These are phyloP conservation scores for Talaromyces atroroseus DNA, from an alignment of 2,329 filamentous ascomycete genomes.

Conservation along the genomic window DNA sequence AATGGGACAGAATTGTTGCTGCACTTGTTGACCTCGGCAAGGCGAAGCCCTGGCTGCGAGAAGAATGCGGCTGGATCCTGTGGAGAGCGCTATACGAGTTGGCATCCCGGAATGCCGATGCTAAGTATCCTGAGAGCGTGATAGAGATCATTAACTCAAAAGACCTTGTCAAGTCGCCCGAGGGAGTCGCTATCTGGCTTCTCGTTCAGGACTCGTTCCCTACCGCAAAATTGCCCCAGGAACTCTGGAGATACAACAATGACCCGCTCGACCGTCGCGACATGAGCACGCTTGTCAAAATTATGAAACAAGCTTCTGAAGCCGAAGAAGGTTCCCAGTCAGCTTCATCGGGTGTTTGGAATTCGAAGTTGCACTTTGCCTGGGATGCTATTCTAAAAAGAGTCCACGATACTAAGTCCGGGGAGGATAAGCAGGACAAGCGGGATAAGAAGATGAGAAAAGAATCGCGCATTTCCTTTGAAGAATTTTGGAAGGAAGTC, in stretches of 20 bases:
- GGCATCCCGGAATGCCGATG: constrained; percentile 29
- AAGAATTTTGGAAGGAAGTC: constrained; percentile 76
- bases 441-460: constrained; percentile 30
- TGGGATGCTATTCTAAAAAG: constrained; percentile 71
- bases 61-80: constrained; percentile 80
- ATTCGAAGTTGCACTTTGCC: constrained; percentile 75
- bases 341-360: constrained; percentile 62
- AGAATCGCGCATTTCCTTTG: constrained; percentile 47
- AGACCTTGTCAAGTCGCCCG: constrained; percentile 71
- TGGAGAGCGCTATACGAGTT: constrained; percentile 63
- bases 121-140: constrained; percentile 54
- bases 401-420: constrained; percentile 26
- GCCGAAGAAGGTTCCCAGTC: constrained; percentile 25
- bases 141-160: constrained; percentile 58
- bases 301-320: constrained; percentile 63
- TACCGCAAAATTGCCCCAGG: constrained; percentile 57
- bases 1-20: constrained; percentile 59
- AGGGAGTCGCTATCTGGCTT: constrained; percentile 87
- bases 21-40: constrained; percentile 67
- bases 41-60: constrained; percentile 82
- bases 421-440: constrained; percentile 26
- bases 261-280: constrained; percentile 69
- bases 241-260: constrained; percentile 62
- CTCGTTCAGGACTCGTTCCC: constrained; percentile 61
- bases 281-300: constrained; percentile 62